Evolutionary conservation across 75 land plant genomes (phyloP).

Genomic region (Cunninghamia lanceolata): DNA sequence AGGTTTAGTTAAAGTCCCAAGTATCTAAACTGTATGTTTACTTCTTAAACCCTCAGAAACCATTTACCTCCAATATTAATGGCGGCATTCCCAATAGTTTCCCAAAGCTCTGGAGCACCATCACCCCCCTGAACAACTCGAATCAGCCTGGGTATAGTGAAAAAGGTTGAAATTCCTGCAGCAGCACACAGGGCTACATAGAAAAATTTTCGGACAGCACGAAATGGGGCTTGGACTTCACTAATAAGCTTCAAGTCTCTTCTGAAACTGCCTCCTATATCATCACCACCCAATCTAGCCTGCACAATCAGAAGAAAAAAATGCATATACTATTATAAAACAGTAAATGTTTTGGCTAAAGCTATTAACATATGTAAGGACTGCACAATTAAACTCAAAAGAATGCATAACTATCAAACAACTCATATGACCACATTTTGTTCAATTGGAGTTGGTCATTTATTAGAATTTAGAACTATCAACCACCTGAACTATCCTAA

Average conservation of each 20-base stretch:
- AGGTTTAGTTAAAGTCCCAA: not conserved
- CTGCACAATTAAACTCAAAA: not conserved
- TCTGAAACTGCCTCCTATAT: slow-evolving; percentile 80
- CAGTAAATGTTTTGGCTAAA: not conserved
- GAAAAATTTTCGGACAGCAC: slow-evolving; percentile 88
- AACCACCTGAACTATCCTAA: slow-evolving; percentile 6
- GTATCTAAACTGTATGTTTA: not conserved
- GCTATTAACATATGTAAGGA: not conserved
- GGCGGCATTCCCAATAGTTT: slow-evolving; percentile 70
- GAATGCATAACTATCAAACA: not conserved
- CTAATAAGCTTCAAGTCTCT: slow-evolving; percentile 96
- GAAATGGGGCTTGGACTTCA: slow-evolving; percentile 98
- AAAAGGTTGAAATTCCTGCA: slow-evolving; percentile 86
- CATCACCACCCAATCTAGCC: slow-evolving; percentile 92
- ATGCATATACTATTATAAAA: not conserved
- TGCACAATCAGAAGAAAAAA: slow-evolving; percentile 18
- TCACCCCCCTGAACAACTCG: slow-evolving; percentile 84
- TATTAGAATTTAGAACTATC: not conserved
- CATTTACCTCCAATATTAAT: slow-evolving; percentile 81
- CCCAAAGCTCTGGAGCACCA: slow-evolving; percentile 76
- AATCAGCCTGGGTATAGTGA: slow-evolving; percentile 77
- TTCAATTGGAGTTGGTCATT: not conserved
- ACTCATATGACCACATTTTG: not conserved
- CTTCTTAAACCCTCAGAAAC: not conserved
- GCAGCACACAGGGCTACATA: slow-evolving; percentile 81